phyloP scores from a whole-genome alignment of 2,329 filamentous ascomycete genomes.

The Cephalotrichum gorgonifer region DNA sequence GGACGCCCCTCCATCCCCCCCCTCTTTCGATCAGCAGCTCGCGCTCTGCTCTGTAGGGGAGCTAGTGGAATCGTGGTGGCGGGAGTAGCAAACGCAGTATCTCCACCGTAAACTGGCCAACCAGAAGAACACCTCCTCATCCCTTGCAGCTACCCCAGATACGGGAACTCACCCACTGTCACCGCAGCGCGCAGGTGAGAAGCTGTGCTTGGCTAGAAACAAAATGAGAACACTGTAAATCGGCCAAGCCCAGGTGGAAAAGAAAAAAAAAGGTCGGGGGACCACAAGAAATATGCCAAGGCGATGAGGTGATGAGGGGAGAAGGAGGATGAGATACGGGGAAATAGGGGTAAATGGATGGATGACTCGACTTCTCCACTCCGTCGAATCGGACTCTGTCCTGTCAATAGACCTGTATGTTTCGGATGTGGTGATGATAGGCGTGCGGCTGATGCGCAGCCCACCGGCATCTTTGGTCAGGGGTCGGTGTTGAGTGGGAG shows the following conservation, averaged over 20 bases:
- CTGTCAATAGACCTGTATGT: not conserved
- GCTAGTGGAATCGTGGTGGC: not conserved
- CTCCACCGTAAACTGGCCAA: slow-evolving; percentile 1
- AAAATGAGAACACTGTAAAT: too few species aligned
- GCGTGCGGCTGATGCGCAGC: slow-evolving; percentile 1
- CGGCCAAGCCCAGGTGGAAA: too few species aligned
- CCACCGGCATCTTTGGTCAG: not conserved
- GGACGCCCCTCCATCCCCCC: too few species aligned
- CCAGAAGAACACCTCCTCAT: not conserved
- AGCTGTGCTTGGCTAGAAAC: too few species aligned
- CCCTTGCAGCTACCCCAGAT: not conserved
- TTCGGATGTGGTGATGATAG: not conserved
- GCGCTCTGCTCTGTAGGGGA: not conserved
- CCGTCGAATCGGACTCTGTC: not conserved
- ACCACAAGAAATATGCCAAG: too few species aligned
- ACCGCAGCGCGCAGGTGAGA: too few species aligned
- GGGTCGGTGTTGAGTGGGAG: not conserved
- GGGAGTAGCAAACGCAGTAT: not conserved
- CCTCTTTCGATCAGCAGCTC: too few species aligned
- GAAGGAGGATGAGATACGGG: not conserved
- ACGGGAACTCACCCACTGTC: not conserved
- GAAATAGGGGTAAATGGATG: not conserved
- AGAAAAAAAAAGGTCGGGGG: too few species aligned
- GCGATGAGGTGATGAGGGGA: too few species aligned
- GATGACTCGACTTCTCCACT: too few species aligned